Base-by-base conservation (phyloP, 352 stramenopile species). In the Globisporangium emineosum region DNA sequence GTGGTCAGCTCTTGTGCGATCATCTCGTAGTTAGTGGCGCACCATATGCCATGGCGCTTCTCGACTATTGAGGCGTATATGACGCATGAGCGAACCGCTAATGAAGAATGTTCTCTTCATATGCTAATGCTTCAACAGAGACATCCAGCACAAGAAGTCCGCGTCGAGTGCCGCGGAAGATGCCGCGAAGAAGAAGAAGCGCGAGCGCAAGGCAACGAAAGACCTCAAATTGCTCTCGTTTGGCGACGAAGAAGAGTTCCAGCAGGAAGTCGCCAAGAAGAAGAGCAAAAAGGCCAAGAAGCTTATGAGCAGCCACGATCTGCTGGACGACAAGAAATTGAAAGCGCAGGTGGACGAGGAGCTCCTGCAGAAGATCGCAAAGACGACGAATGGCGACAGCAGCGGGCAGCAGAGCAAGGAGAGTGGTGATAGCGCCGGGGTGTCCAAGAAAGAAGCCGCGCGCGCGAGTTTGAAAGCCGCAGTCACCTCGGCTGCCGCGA, bases 151-250 rank as follows among this genome's bases (percentile, higher is more conserved):
- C 21, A 76, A 75, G 17, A 53, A 27, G 15, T 15, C 47, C 15
- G 30, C 51, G 8, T 42, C 55, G 10, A 75, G 25, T 15, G 35
- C 67, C 12, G 67, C 72, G 10, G 71, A 77, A 27, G 71, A 75
- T 1, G 62, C 57, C 37, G 61, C 78, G 21, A 81, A 78, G 57
- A 85, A 79, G 53, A 92, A 89, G 61, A 93, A 93, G 60, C 89
- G 87, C 43, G 90, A 93, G 66, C 83, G 90, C 1, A 98, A 97
- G 65, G 88, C 89, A n/a, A 97, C 91, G 23, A 93, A 95, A 29
- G 89, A 99, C 69, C 75, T 93, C 23, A 98, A 98, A 68, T 74
- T 98, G 37, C 77, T 99, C n/a, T 98, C 92, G 55, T 99, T 99
- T 76, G 94, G 92, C 23, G 91, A 98, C 55, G 93, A 98, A 70